phyloP scores from a whole-genome alignment of 768 basidiomycete genomes.

The Suillus subluteus region DNA sequence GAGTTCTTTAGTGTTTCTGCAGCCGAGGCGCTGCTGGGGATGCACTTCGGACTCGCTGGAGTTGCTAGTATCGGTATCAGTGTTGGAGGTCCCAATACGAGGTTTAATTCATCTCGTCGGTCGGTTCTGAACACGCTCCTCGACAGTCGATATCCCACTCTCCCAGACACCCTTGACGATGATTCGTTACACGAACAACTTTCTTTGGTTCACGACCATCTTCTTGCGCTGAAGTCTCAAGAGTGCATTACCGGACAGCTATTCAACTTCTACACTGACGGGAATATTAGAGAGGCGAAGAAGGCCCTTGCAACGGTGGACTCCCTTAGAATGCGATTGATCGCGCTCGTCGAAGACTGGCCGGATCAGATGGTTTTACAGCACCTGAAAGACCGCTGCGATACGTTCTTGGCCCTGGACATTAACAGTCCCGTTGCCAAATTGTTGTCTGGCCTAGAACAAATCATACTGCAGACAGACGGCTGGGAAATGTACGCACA shows the following conservation, averaged over 20 bases:
- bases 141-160: conserved; percentile 28
- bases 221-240: conserved; percentile 35
- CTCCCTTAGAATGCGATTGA: conserved; percentile 56
- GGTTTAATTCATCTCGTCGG: conserved; percentile 40
- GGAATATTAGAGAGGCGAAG: conserved; percentile 72
- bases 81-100: conserved; percentile 7
- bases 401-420: conserved; percentile 60
- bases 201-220: conserved; percentile 46
- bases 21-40: conserved; percentile 40
- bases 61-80: conserved; percentile 1
- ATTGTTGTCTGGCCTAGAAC: conserved; percentile 81
- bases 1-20: conserved; percentile 34
- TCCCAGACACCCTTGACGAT: conserved; percentile 52
- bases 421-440: conserved; percentile 79
- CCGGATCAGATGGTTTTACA: conserved; percentile 98
- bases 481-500: conserved; percentile 99
- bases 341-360: conserved; percentile 73
- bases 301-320: conserved; percentile 59
- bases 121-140: conserved; percentile 39
- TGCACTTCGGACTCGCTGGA: conserved; percentile 53
- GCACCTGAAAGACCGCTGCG: conserved; percentile 74
- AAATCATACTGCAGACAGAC: conserved; percentile 81
- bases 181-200: conserved; percentile 57
- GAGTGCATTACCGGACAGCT: conserved; percentile 24
- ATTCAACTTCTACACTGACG: conserved; percentile 81